These are phyloP conservation scores for Solanum dulcamara DNA, from an alignment of 257 asterid genomes.

Conservation along the genomic window DNA sequence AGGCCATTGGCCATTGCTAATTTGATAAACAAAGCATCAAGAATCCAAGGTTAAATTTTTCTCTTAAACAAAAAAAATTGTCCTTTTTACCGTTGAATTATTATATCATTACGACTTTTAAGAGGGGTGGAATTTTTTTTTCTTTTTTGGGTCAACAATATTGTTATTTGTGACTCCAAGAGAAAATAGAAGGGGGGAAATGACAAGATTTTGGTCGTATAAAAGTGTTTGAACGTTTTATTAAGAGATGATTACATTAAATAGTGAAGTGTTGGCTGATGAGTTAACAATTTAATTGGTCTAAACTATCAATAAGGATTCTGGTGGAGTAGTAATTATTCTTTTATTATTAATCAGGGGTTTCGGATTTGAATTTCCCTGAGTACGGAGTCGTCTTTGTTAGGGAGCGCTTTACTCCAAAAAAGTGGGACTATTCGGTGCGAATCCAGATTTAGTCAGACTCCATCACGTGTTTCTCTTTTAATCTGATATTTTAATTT, in stretches of 20 bases:
- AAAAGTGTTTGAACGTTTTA: neutral
- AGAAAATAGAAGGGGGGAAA: neutral
- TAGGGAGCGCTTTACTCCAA: too few species aligned
- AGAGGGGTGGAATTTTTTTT: neutral
- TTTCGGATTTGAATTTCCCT: too few species aligned
- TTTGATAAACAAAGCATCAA: neutral
- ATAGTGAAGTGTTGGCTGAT: neutral
- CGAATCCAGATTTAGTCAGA: too few species aligned
- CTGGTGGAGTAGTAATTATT: too few species aligned
- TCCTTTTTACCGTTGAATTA: constrained; percentile 12
- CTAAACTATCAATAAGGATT: too few species aligned
- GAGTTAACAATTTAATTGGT: neutral
- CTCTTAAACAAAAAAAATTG: neutral
- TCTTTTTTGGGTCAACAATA: neutral
- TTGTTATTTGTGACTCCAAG: neutral
- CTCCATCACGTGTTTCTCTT: too few species aligned
- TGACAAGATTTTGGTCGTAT: neutral
- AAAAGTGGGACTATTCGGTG: too few species aligned
- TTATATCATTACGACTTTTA: neutral
- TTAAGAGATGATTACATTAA: neutral
- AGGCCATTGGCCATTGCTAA: neutral
- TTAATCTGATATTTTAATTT: too few species aligned
- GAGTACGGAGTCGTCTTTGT: too few species aligned
- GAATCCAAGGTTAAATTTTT: constrained; percentile 20
- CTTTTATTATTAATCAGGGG: too few species aligned